These are phyloP conservation scores for Saccharomyces hybrid DNA, from an alignment of 1,139 yeast genomes.

Conservation along the genomic window DNA sequence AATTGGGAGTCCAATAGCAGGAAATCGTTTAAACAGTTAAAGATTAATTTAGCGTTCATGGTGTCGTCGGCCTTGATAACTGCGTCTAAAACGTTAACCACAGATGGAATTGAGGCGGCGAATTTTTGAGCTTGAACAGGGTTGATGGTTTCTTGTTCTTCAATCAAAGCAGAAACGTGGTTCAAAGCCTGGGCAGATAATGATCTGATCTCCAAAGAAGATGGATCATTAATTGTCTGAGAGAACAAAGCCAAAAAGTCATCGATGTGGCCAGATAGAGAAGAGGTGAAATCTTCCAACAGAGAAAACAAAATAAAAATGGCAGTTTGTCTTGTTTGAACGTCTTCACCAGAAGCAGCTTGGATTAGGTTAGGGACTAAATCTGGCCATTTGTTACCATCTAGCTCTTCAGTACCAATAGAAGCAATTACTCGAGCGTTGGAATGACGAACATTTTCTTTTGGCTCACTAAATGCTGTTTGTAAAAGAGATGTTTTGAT, in stretches of 20 bases:
- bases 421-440: constrained; percentile 84
- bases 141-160: constrained; percentile 45
- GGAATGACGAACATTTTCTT: constrained; percentile 76
- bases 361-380: constrained; percentile 64
- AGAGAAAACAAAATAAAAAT: constrained; percentile 71
- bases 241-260: constrained; percentile 67
- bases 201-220: constrained; percentile 68
- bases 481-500: constrained; percentile 64
- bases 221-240: constrained; percentile 56
- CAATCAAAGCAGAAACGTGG: constrained; percentile 61
- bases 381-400: constrained; percentile 63
- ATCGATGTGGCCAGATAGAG: constrained; percentile 53
- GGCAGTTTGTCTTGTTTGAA: constrained; percentile 73
- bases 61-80: constrained; percentile 65
- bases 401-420: constrained; percentile 71
- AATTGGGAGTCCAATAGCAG: constrained; percentile 68
- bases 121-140: constrained; percentile 50
- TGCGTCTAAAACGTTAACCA: constrained; percentile 76
- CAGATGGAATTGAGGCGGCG: constrained; percentile 63
- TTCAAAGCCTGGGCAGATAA: constrained; percentile 81
- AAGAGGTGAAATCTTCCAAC: constrained; percentile 65
- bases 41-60: constrained; percentile 65
- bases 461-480: constrained; percentile 57
- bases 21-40: constrained; percentile 79
- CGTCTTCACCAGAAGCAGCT: constrained; percentile 57